A percentile compares a stretch with the other conserved stretches of the same genome.
These are phyloP conservation scores for Metschnikowia matae DNA, from an alignment of 805 yeast species.

Conservation along the genomic window DNA sequence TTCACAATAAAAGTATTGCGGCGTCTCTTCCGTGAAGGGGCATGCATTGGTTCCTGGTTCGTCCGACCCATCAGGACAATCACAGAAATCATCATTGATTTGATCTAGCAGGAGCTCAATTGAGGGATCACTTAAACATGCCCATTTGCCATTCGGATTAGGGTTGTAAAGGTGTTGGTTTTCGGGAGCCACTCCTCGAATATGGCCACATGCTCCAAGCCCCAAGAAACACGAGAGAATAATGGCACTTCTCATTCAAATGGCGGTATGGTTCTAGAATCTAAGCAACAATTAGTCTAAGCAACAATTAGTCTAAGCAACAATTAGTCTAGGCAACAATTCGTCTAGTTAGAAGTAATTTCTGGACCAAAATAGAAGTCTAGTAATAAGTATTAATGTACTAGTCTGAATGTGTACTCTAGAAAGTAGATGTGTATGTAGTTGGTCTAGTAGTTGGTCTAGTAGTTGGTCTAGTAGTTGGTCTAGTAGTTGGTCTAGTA, in stretches of 20 bases:
- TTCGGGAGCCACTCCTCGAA: slow-evolving; percentile 37
- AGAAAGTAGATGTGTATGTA: neutral
- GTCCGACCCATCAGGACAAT: slow-evolving; percentile 97
- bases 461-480: neutral
- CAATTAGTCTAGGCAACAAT: too few species aligned
- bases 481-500: neutral
- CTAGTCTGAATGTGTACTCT: too few species aligned
- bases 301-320: too few species aligned
- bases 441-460: neutral
- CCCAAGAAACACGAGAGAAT: neutral
- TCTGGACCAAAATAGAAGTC: too few species aligned
- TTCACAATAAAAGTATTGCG: slow-evolving; percentile 60
- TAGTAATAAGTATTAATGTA: too few species aligned
- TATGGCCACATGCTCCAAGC: neutral
- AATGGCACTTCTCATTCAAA: neutral
- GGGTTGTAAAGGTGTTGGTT: slow-evolving; percentile 48
- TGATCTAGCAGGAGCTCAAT: slow-evolving; percentile 55
- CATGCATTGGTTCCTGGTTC: slow-evolving; percentile 96
- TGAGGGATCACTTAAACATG: slow-evolving; percentile 66
- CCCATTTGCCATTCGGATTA: slow-evolving; percentile 51
- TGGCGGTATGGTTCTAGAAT: too few species aligned
- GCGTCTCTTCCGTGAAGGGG: slow-evolving; percentile 22
- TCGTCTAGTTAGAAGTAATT: too few species aligned
- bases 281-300: too few species aligned
- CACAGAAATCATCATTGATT: slow-evolving; percentile 87